Conservation (phyloP, 345 rosid genomes). For the Rhodamnia argentea region DNA sequence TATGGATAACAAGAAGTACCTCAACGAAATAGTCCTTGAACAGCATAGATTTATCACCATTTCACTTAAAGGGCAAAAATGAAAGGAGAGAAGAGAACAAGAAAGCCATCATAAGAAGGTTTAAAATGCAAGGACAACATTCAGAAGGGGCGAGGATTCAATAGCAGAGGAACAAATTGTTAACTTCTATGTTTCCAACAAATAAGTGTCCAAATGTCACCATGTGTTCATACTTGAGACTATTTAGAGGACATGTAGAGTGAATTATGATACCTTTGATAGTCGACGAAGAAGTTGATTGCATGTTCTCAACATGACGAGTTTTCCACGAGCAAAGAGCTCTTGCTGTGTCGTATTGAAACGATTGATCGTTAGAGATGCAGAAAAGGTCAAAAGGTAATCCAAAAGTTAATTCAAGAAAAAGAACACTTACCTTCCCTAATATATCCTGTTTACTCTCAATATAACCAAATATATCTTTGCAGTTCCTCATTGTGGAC, state of each 20-base stretch:
- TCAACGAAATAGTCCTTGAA: neutral
- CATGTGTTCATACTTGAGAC: neutral
- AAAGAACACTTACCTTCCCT: slow-evolving; percentile 56
- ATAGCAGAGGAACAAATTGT: neutral
- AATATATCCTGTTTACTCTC: slow-evolving; percentile 90
- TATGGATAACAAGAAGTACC: neutral
- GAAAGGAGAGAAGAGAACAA: neutral
- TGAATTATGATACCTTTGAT: slow-evolving; percentile 51
- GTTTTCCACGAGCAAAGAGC: slow-evolving; percentile 98
- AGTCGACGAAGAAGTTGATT: slow-evolving; percentile 99
- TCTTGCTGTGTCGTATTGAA: slow-evolving; percentile 52
- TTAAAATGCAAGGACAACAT: neutral
- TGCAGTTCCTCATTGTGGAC: slow-evolving; percentile 95
- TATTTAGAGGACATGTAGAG: neutral
- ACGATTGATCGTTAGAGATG: neutral
- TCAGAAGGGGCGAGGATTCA: neutral
- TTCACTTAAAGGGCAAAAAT: neutral
- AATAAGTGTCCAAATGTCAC: neutral
- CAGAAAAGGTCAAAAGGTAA: neutral
- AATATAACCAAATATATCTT: slow-evolving; percentile 86
- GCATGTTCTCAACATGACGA: slow-evolving; percentile 98
- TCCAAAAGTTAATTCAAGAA: neutral
- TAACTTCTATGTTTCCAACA: neutral
- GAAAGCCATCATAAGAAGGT: neutral
- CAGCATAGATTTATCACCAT: neutral